Percentiles rank a stretch among this genome's conserved stretches.
These are phyloP conservation scores for Macroventuria anomochaeta DNA, from an alignment of 2,329 filamentous ascomycete species.

Conservation along the genomic window DNA sequence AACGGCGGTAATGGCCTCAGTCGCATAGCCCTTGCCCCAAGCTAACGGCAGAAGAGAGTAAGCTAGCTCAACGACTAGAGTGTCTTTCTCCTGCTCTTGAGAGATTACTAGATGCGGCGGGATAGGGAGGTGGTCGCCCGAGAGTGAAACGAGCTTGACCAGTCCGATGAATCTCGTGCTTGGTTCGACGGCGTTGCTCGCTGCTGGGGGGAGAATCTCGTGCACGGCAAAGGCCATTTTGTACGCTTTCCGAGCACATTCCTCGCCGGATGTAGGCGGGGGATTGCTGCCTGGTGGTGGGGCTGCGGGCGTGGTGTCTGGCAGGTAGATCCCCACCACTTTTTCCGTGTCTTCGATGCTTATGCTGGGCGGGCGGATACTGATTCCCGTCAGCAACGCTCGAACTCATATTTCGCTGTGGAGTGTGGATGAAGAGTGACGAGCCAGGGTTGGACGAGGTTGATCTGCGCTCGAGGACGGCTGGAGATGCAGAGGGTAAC, in stretches of 20 bases:
- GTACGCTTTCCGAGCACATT: background rate
- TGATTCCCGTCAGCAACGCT: background rate
- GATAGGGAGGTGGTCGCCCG: background rate
- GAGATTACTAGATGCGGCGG: slow-evolving; percentile 3
- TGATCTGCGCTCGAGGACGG: too few relatives aligned
- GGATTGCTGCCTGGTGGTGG: too few relatives aligned
- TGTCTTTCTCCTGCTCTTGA: background rate
- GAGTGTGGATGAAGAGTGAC: too few relatives aligned
- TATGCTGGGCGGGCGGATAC: background rate
- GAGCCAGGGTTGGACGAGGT: background rate
- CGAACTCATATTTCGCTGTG: too few relatives aligned
- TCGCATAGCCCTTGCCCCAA: slow-evolving; percentile 35
- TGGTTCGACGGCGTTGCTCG: too few relatives aligned
- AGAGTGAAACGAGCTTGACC: slow-evolving; percentile 28
- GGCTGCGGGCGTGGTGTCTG: background rate
- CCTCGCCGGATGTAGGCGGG: background rate
- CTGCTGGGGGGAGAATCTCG: background rate
- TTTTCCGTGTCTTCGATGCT: slow-evolving; percentile 1
- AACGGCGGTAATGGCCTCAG: slow-evolving; percentile 30
- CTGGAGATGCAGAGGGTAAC: too few relatives aligned
- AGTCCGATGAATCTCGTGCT: slow-evolving; percentile 37
- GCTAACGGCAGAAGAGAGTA: slow-evolving; percentile 30
- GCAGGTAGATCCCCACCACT: background rate
- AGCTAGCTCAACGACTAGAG: slow-evolving; percentile 31
- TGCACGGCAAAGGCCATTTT: slow-evolving; percentile 7